phyloP scores from a whole-genome alignment of 176 grass and related monocot species.

The Tuctoria greenei region DNA sequence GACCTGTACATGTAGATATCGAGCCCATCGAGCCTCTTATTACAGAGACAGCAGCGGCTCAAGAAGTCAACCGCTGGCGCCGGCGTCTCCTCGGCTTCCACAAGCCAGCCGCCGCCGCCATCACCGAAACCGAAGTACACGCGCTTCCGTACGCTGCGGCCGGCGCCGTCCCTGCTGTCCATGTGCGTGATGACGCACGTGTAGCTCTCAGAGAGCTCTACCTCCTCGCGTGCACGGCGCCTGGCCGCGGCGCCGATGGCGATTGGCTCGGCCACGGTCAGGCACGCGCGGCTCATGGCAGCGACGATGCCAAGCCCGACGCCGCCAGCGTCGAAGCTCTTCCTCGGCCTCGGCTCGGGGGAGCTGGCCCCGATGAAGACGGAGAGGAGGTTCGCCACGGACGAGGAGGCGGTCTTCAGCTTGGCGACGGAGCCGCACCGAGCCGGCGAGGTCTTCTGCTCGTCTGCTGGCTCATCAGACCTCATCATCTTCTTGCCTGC shows the following conservation, averaged over 20 bases:
- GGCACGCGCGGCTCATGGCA: constrained; percentile 35
- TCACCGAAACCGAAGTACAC: constrained; percentile 48
- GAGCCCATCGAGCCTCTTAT: constrained; percentile 57
- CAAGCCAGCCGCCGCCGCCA: constrained; percentile 13
- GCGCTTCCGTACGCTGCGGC: constrained; percentile 42
- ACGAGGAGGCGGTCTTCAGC: constrained; percentile 34
- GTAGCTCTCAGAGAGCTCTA: constrained; percentile 64
- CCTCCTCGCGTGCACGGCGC: constrained; percentile 31
- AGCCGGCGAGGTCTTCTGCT: constrained; percentile 19
- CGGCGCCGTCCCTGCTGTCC: constrained; percentile 16
- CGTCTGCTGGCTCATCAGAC: constrained; percentile 23
- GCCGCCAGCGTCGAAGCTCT: constrained; percentile 45
- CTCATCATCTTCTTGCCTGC: constrained; percentile 15
- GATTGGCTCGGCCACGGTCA: constrained; percentile 45
- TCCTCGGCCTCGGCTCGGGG: constrained; percentile 23
- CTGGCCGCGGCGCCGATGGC: constrained; percentile 30
- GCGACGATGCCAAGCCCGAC: constrained; percentile 58
- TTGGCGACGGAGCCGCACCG: constrained; percentile 17
- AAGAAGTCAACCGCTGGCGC: constrained; percentile 44
- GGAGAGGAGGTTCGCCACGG: constrained; percentile 44
- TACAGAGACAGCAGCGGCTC: constrained; percentile 54
- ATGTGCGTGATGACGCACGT: constrained; percentile 62
- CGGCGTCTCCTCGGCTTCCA: constrained; percentile 30
- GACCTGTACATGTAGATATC: constrained; percentile 70
- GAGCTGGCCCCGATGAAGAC: constrained; percentile 33